Evolutionary conservation across 169 alveolate species (phyloP), one percentile per base, ranked within the genome.

Genomic region (Perkinsus marinus): DNA sequence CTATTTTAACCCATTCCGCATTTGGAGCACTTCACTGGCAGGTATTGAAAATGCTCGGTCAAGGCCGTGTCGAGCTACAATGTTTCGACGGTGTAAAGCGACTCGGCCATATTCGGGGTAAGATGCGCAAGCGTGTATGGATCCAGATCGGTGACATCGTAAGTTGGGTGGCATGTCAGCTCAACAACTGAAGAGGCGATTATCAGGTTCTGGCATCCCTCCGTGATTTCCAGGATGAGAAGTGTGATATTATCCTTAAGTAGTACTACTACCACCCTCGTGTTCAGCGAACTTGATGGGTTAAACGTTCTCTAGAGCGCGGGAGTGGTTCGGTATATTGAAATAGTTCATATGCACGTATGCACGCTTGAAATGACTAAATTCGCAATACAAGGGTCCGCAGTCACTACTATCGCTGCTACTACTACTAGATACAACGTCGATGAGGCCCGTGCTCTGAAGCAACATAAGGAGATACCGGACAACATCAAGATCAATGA

Each of bases 71-170:
- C 36, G 99, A 99, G 93, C 99, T 98, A 39, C 96, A 96, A 92
- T 99, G 99, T 93, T 97, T 98, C 92, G 99, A 98, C 92, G 99
- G 99, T 0, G 97, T 95, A 79, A 98, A 98, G 93, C 96, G 99
- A 92, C 95, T 97, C 39, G 98, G 99, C 92, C 99, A 97, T 68
- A 98, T 98, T 43, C 94, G 98, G 93, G 99, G 99, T 17, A 98
- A 98, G 94, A 95, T 98, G 98, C 96, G 99, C 94, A 97, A 98
- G 94, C 96, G 99, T 94, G 99, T 98, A 68, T 98, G 99, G 99
- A 98, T 98, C 3, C 97, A 97, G 91, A 96, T 97, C 57, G 99
- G 99, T 0, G 99, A 98, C 93, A 97, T 98, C 43, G 94, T 92
- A 92, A 37, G 90, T 47, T 89, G 47, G 89, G 92, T 26, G 26